These are phyloP conservation scores for Tolypocladium tundrense DNA, from an alignment of 2,329 filamentous ascomycete species.

Conservation along the genomic window DNA sequence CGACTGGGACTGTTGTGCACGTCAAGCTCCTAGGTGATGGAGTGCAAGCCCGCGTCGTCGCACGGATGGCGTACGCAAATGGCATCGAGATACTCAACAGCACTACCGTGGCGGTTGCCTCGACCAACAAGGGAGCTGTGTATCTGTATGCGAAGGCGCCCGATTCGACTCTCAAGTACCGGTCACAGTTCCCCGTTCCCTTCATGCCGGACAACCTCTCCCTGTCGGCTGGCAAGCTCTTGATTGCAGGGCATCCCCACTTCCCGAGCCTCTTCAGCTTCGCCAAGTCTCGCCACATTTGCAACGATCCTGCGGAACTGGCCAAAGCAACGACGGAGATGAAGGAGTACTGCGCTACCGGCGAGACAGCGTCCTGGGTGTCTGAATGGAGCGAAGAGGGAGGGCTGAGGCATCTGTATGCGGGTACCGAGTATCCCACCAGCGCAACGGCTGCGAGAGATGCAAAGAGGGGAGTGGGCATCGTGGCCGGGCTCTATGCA, in stretches of 20 bases:
- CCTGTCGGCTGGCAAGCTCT: slow-evolving; percentile 16
- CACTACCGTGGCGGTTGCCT: slow-evolving; percentile 26
- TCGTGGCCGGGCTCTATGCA: slow-evolving; percentile 26
- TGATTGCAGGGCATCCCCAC: slow-evolving; percentile 30
- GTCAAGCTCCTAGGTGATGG: slow-evolving; percentile 11
- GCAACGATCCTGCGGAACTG: slow-evolving; percentile 18
- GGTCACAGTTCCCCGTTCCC: slow-evolving; percentile 9
- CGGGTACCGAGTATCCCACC: slow-evolving; percentile 20
- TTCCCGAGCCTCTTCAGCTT: slow-evolving; percentile 20
- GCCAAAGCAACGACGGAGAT: slow-evolving; percentile 9
- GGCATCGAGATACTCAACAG: slow-evolving; percentile 28
- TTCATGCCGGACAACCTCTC: slow-evolving; percentile 32
- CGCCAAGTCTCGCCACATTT: slow-evolving; percentile 20
- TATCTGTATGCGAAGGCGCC: slow-evolving; percentile 17
- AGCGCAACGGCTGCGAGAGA: slow-evolving; percentile 23
- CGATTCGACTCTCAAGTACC: slow-evolving; percentile 1
- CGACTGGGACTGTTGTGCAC: slow-evolving; percentile 25
- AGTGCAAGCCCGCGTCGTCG: slow-evolving; percentile 15
- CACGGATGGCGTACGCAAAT: slow-evolving; percentile 28
- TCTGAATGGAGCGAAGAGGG: slow-evolving; percentile 23
- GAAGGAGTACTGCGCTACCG: slow-evolving; percentile 4
- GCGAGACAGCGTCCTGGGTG: slow-evolving; percentile 15
- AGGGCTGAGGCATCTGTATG: slow-evolving; percentile 22
- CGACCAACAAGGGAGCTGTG: slow-evolving; percentile 17
- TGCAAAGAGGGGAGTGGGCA: slow-evolving; percentile 17